phyloP scores from a whole-genome alignment of 2,329 filamentous ascomycete genomes.

The Fusarium chaquense region DNA sequence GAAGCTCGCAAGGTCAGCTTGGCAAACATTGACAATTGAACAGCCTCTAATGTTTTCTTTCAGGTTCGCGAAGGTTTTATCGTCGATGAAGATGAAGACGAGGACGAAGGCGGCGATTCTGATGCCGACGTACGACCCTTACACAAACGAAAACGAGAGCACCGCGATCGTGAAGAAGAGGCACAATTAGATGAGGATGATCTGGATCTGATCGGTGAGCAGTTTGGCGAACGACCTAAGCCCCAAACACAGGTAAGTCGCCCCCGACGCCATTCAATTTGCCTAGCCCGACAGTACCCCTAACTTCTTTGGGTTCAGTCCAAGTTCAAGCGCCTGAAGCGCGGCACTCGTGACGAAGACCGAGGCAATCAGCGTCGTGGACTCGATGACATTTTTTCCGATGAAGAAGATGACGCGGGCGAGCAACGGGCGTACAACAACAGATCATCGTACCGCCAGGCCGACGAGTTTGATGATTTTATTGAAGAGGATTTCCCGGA shows the following conservation, averaged over 20 bases:
- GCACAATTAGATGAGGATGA: conserved; percentile 96
- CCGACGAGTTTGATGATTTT: conserved; percentile 92
- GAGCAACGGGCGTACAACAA: conserved; percentile 66
- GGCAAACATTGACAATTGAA: conserved; percentile 6
- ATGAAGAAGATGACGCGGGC: conserved; percentile 84
- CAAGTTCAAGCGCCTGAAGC: conserved; percentile 97
- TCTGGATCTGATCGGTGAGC: conserved; percentile 91
- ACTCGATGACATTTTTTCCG: conserved; percentile 93
- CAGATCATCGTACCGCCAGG: conserved; percentile 64
- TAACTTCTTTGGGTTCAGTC: conserved; percentile 62
- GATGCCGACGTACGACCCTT: conserved; percentile 65
- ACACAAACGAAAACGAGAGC: conserved; percentile 79
- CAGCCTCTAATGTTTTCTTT: conserved; percentile 25
- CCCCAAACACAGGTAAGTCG: conserved; percentile 75
- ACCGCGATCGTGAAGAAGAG: conserved; percentile 82
- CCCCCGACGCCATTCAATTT: neutral
- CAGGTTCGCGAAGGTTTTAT: conserved; percentile 96
- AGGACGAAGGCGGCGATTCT: conserved; percentile 73
- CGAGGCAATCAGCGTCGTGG: conserved; percentile 74
- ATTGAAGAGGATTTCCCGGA: conserved; percentile 96
- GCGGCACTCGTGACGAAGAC: conserved; percentile 81
- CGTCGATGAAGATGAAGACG: conserved; percentile 89
- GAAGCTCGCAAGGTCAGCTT: conserved; percentile 77
- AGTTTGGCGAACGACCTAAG: conserved; percentile 72
- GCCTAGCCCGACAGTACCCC: neutral